phyloP scores from a whole-genome alignment of 1,284 basidiomycete species.

The Trametes pubescens region DNA sequence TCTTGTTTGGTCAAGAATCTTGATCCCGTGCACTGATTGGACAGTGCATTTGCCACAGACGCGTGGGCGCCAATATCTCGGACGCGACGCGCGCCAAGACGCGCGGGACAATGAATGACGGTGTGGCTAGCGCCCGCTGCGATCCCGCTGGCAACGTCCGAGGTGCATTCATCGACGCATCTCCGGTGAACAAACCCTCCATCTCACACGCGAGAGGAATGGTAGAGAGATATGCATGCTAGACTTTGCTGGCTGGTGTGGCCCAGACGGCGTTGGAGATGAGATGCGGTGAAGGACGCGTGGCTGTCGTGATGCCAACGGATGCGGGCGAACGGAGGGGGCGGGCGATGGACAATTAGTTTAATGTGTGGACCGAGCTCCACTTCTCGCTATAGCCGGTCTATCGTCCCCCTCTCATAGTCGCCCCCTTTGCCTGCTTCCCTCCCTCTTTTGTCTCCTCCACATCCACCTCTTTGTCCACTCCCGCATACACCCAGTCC shows the following conservation, averaged over 20 bases:
- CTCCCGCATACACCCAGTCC: conserved; percentile 18
- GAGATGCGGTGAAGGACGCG: conserved; percentile 2
- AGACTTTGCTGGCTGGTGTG: background rate
- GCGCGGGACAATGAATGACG: conserved; percentile 8
- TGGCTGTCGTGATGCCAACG: conserved; percentile 30
- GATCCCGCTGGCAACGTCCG: background rate
- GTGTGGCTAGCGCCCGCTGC: conserved; percentile 1
- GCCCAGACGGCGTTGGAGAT: background rate
- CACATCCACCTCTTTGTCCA: conserved; percentile 23
- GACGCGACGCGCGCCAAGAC: too few relatives aligned
- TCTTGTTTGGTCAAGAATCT: too few relatives aligned
- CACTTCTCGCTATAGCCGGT: conserved; percentile 21
- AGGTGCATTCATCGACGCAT: background rate
- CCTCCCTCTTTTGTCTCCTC: conserved; percentile 26
- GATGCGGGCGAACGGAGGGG: conserved; percentile 1
- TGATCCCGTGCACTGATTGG: conserved; percentile 10
- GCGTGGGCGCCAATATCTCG: background rate
- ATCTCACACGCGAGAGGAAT: background rate
- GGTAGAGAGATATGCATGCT: background rate
- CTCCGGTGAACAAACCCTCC: background rate
- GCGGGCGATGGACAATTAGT: conserved; percentile 27
- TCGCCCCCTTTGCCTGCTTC: conserved; percentile 19
- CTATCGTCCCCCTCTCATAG: conserved; percentile 28
- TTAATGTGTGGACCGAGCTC: conserved; percentile 17
- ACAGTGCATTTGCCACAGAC: background rate